Percentiles rank a stretch among this genome's conserved stretches.
phyloP scores from a whole-genome alignment of 257 asterid species.

The Solanum gracilifrons region DNA sequence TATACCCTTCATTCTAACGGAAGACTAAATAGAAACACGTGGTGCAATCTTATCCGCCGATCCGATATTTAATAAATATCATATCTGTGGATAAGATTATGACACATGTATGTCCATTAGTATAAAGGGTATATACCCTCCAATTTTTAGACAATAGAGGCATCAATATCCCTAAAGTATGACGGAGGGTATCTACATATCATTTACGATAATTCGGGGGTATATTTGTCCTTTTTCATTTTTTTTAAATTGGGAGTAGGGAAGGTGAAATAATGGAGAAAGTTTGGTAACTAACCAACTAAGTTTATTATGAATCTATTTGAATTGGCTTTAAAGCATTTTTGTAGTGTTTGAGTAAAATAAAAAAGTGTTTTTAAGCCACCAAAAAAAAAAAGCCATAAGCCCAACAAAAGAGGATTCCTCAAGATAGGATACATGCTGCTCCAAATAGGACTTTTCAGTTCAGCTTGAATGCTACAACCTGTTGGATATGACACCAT shows the following conservation, averaged over 20 bases:
- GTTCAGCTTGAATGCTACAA: background rate
- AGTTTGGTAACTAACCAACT: background rate
- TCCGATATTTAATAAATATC: no score
- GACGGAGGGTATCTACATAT: rapidly evolving
- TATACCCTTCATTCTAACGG: no score
- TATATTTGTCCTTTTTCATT: no score
- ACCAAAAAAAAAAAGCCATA: background rate
- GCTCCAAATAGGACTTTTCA: background rate
- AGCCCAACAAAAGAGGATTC: background rate
- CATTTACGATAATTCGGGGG: no score
- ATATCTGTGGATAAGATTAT: no score
- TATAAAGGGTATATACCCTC: no score
- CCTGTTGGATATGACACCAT: background rate
- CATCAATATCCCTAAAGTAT: no score
- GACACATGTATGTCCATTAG: no score
- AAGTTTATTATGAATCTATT: background rate
- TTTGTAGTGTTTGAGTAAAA: background rate
- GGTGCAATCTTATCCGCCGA: no score
- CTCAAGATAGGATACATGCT: background rate
- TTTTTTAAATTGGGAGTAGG: background rate
- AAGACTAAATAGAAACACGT: no score
- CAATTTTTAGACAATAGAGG: no score
- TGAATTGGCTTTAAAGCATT: background rate
- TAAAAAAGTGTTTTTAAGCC: background rate
- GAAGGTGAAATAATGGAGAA: background rate